Conservation (phyloP, 2,329 filamentous ascomycete genomes). For the Pestalotiopsis sp. region DNA sequence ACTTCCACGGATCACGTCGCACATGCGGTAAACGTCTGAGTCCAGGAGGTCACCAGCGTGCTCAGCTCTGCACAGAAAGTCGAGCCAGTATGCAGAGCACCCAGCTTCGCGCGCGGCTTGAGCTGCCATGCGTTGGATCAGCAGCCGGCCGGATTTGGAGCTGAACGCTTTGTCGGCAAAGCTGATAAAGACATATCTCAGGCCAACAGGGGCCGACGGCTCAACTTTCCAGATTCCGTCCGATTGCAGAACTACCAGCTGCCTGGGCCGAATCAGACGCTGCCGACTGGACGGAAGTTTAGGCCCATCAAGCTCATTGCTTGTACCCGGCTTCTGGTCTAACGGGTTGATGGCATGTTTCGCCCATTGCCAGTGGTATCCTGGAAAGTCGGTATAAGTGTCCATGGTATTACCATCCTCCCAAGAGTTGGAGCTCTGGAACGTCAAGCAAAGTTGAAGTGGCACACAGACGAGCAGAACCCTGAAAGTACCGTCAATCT, state of each 20-base stretch:
- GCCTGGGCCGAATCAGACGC: constrained; percentile 17
- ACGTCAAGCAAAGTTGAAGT: constrained; percentile 22
- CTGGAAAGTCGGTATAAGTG: constrained; percentile 24
- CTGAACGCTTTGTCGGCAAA: constrained; percentile 18
- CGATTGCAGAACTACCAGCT: constrained; percentile 17
- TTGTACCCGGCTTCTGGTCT: constrained; percentile 20
- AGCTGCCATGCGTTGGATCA: constrained; percentile 19
- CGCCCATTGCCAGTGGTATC: constrained; percentile 27
- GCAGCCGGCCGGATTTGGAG: neutral
- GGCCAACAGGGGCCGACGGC: constrained; percentile 12
- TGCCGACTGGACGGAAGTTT: constrained; percentile 13
- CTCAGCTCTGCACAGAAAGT: constrained; percentile 17
- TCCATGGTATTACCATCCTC: constrained; percentile 20
- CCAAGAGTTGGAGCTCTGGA: constrained; percentile 19
- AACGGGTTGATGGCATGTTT: constrained; percentile 27
- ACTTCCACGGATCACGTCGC: constrained; percentile 25
- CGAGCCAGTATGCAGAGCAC: constrained; percentile 21
- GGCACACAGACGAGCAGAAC: constrained; percentile 22
- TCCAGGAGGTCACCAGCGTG: constrained; percentile 15
- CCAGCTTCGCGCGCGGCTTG: constrained; percentile 14
- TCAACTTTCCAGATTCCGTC: constrained; percentile 18
- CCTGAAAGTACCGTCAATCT: constrained; percentile 14
- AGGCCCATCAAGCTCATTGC: neutral
- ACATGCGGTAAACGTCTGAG: constrained; percentile 27
- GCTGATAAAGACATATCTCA: constrained; percentile 23